Conservation (phyloP, 2,329 filamentous ascomycete species). For the Ophiocordyceps camponoti-saundersi region DNA sequence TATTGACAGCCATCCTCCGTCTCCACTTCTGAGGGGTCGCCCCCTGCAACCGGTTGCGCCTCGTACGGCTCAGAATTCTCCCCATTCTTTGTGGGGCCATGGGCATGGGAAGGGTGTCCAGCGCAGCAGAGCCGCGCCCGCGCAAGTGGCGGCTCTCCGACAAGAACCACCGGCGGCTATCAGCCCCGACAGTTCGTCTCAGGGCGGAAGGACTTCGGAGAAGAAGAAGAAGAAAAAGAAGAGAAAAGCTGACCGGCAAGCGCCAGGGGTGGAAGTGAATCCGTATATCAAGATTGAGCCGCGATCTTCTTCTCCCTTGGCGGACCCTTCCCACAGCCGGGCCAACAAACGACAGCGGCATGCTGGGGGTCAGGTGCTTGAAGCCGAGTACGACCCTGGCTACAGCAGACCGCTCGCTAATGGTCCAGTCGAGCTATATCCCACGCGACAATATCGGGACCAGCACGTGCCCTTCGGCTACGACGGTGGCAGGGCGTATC, state of each 20-base stretch:
- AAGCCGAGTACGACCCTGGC: conserved; percentile 19
- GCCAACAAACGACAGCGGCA: conserved; percentile 41
- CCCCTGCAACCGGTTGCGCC: conserved; percentile 59
- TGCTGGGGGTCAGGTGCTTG: conserved; percentile 19
- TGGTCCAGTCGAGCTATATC: conserved; percentile 16
- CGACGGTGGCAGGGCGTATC: conserved; percentile 7
- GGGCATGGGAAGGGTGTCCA: conserved; percentile 3
- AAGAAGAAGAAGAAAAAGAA: conserved; percentile 36
- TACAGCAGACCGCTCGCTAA: conserved; percentile 21
- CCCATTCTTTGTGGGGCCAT: conserved; percentile 31
- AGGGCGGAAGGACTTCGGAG: conserved; percentile 27
- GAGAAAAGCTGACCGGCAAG: conserved; percentile 33
- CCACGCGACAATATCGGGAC: conserved; percentile 12
- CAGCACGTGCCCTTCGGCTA: conserved; percentile 18
- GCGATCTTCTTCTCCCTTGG: conserved; percentile 43
- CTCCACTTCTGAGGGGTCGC: conserved; percentile 55
- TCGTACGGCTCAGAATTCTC: conserved; percentile 54
- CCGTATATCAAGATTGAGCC: conserved; percentile 49
- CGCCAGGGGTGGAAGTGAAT: conserved; percentile 25
- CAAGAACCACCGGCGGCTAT: conserved; percentile 29
- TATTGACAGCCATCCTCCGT: conserved; percentile 21
- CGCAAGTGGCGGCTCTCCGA: conserved; percentile 41
- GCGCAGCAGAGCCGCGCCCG: conserved; percentile 16
- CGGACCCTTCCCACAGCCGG: conserved; percentile 31
- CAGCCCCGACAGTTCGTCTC: conserved; percentile 44